These are phyloP conservation scores for Colletotrichum lentis DNA, from an alignment of 2,329 filamentous ascomycete species.

Conservation along the genomic window DNA sequence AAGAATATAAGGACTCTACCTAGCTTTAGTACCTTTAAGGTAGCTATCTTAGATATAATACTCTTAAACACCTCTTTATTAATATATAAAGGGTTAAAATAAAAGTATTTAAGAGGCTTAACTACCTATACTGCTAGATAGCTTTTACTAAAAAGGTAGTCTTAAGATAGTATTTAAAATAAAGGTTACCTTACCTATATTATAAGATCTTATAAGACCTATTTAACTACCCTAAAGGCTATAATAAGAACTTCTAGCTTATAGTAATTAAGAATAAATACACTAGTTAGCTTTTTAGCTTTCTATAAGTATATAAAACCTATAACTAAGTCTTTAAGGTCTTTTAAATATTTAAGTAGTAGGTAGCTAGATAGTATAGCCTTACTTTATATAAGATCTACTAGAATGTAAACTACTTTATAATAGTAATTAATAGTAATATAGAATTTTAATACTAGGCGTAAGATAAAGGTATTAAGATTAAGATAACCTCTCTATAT, in stretches of 20 bases:
- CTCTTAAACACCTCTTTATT: fast-evolving
- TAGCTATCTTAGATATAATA: not conserved
- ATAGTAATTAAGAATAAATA: not conserved
- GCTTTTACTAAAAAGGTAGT: too few relatives aligned
- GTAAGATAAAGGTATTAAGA: too few relatives aligned
- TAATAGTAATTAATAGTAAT: not conserved
- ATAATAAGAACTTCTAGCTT: too few relatives aligned
- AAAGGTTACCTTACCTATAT: too few relatives aligned
- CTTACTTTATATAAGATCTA: not conserved
- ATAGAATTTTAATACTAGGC: too few relatives aligned
- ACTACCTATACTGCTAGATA: not conserved
- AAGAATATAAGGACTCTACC: not conserved
- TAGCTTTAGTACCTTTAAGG: not conserved
- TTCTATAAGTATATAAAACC: not conserved
- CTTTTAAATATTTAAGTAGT: not conserved
- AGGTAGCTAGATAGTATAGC: not conserved
- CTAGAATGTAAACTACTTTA: not conserved
- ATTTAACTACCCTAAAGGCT: too few relatives aligned
- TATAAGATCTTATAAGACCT: too few relatives aligned
- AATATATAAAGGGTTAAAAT: not conserved
- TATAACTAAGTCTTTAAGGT: not conserved
- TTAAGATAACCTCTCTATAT: too few relatives aligned
- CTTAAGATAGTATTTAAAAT: too few relatives aligned
- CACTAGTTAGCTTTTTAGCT: not conserved
- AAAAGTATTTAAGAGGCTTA: not conserved